Conservation (phyloP, 305 asterid species). For the Fraxinus sp. region DNA sequence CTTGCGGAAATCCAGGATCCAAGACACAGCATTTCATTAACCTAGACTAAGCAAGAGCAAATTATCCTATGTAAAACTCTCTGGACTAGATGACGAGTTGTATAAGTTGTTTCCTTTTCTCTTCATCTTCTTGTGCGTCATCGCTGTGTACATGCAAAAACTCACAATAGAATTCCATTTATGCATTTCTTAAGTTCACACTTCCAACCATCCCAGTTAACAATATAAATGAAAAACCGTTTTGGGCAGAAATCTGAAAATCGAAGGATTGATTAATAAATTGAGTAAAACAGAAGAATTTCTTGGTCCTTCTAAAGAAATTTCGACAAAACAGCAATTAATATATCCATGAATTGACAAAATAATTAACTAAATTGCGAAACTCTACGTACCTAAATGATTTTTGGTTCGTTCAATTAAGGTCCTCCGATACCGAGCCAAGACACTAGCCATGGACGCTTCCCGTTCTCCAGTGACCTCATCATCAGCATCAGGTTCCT, state of each 20-base stretch:
- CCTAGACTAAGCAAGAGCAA: neutral
- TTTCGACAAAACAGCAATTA: neutral
- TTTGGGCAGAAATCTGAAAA: neutral
- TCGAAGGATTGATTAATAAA: neutral
- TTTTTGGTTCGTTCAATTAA: conserved; percentile 44
- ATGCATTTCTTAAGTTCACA: neutral
- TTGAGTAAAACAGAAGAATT: no score
- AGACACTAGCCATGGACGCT: conserved; percentile 44
- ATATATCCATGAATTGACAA: neutral
- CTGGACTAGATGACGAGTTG: neutral
- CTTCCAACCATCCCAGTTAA: neutral
- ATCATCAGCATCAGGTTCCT: conserved; percentile 50
- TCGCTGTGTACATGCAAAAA: neutral
- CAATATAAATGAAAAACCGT: neutral
- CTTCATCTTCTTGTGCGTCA: neutral
- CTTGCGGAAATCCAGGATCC: neutral
- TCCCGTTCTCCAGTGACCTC: conserved; percentile 50
- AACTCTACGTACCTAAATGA: conserved; percentile 43
- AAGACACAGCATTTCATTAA: neutral
- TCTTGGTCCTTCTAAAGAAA: neutral
- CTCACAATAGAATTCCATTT: neutral
- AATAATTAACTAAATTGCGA: neutral
- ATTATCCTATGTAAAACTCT: neutral
- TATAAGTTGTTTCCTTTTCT: neutral
- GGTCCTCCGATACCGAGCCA: conserved; percentile 45